Percentiles rank a stretch among this genome's conserved stretches.
These are phyloP conservation scores for Hippophae gyantsensis DNA, from an alignment of 306 rosid species.

Conservation along the genomic window DNA sequence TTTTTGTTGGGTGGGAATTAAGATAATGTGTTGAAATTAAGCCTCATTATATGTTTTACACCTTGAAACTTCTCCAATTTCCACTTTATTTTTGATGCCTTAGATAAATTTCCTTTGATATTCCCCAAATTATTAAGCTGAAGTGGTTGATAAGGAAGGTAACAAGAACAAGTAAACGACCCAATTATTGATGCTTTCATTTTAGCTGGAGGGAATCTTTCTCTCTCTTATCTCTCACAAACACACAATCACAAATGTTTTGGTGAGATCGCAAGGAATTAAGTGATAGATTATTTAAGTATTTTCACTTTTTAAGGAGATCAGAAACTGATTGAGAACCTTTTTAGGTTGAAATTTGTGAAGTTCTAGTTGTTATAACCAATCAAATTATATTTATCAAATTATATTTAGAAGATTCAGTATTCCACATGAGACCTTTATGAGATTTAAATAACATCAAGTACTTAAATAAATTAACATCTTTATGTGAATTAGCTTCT, in stretches of 20 bases:
- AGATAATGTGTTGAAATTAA: conserved; percentile 17
- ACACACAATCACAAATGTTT: neutral
- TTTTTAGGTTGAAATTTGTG: conserved; percentile 19
- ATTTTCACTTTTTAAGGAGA: conserved; percentile 9
- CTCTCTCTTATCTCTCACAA: conserved; percentile 4
- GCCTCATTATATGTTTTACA: conserved; percentile 10
- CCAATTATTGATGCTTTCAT: conserved; percentile 43
- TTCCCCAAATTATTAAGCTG: conserved; percentile 19
- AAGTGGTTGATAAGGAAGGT: conserved; percentile 61
- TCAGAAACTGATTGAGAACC: conserved; percentile 7
- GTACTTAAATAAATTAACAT: neutral
- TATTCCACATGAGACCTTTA: conserved; percentile 15
- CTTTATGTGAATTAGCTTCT: conserved; percentile 8
- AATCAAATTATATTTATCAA: neutral
- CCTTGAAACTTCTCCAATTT: conserved; percentile 23
- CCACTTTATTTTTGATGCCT: conserved; percentile 11
- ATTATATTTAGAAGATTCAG: neutral
- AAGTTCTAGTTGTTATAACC: conserved; percentile 17
- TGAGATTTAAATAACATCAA: neutral
- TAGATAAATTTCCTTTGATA: conserved; percentile 14
- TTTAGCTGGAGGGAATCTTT: conserved; percentile 52
- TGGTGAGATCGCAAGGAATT: conserved; percentile 6
- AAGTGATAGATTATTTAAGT: neutral
- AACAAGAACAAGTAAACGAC: conserved; percentile 17
- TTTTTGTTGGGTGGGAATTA: conserved; percentile 33